These are phyloP conservation scores for Viola pubescens DNA, from an alignment of 441 rosid genomes.

Conservation along the genomic window DNA sequence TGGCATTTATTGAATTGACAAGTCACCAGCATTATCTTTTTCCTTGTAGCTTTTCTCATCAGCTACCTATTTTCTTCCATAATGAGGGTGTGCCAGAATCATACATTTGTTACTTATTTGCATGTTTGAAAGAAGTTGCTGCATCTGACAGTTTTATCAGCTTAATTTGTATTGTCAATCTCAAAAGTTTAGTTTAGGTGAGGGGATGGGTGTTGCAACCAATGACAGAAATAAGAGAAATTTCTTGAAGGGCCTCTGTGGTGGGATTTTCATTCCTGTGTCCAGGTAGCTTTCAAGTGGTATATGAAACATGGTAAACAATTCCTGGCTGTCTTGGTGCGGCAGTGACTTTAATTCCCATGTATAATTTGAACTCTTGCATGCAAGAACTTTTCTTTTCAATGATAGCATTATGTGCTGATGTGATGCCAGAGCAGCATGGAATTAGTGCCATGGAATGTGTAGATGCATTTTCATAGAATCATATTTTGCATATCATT, in stretches of 20 bases:
- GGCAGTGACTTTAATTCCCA: too few species aligned
- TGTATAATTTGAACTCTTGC: too few species aligned
- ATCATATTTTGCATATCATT: too few species aligned
- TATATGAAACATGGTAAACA: not conserved
- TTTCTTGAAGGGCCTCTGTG: not conserved
- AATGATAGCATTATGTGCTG: too few species aligned
- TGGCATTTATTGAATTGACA: not conserved
- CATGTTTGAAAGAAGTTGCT: not conserved
- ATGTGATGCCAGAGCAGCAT: too few species aligned
- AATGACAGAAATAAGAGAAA: not conserved
- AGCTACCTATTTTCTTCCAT: too few species aligned
- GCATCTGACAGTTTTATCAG: conserved; percentile 1
- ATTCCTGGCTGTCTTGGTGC: not conserved
- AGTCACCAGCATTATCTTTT: too few species aligned
- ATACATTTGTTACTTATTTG: conserved; percentile 1
- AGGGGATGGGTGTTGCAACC: not conserved
- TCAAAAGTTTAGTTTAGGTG: not conserved
- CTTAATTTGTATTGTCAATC: not conserved
- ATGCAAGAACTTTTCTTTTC: too few species aligned
- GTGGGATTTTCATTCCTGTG: not conserved
- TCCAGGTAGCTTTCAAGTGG: conserved; percentile 8
- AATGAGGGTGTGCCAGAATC: not conserved
- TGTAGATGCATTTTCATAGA: too few species aligned
- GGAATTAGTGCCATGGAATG: too few species aligned
- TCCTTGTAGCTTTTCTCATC: too few species aligned